These are phyloP conservation scores for Rhynchospora pubera DNA, from an alignment of 176 grass and related monocot genomes.

Conservation along the genomic window DNA sequence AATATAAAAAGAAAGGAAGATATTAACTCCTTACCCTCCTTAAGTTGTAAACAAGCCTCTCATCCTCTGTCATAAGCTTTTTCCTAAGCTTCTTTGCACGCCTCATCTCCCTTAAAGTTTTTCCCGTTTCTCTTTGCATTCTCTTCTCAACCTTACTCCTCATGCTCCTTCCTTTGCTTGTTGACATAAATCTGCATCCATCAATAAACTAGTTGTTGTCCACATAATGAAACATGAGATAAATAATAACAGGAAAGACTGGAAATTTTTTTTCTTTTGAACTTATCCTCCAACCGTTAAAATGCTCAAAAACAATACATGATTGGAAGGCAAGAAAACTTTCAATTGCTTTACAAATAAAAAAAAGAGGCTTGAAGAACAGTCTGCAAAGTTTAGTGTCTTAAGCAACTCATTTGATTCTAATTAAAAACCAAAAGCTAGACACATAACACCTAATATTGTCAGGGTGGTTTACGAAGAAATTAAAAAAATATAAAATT, in stretches of 20 bases:
- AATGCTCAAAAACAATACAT: background rate
- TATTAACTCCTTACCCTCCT: constrained; percentile 41
- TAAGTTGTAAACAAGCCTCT: constrained; percentile 80
- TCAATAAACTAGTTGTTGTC: background rate
- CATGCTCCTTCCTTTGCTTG: constrained; percentile 79
- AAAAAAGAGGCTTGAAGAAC: background rate
- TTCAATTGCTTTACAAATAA: background rate
- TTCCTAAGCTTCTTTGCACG: constrained; percentile 82
- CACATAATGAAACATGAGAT: constrained; percentile 5
- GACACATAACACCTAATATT: background rate
- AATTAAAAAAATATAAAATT: background rate
- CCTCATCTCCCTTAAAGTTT: constrained; percentile 78
- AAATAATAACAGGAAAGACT: background rate
- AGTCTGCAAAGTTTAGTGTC: background rate
- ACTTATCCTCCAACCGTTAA: background rate
- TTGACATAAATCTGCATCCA: constrained; percentile 59
- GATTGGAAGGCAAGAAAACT: background rate
- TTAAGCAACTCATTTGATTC: background rate
- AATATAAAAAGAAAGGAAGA: background rate
- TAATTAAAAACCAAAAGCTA: background rate
- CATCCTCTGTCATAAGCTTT: constrained; percentile 96
- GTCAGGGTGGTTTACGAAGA: background rate
- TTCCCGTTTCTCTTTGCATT: constrained; percentile 82
- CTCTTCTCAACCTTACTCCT: constrained; percentile 91
- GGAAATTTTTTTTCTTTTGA: background rate